Evolutionary conservation across 1,284 basidiomycete genomes (phyloP), one percentile per base, ranked within the genome.

Genomic region (Pseudozyma thailandica): DNA sequence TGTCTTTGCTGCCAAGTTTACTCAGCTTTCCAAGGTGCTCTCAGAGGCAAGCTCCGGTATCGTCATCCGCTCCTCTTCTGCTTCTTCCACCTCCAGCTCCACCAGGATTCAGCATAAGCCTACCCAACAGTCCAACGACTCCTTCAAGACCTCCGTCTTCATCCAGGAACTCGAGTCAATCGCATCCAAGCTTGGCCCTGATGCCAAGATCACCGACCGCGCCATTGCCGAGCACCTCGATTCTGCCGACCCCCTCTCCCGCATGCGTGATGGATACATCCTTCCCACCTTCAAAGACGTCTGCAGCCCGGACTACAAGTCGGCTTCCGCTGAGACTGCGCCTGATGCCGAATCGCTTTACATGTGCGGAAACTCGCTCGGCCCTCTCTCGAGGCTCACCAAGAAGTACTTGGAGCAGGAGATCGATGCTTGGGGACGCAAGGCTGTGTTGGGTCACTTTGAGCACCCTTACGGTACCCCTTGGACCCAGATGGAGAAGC

Each of bases 351-450:
- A 62, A 25, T 60, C 88, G 82, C 88, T 90, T 38, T 99, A 98
- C 84, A 89, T 99, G 49, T 96, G 93, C 83, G 96, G 95, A 43
- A 98, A 99, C 85, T 97, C 94, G 41, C 88, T 98, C 4, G 95
- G 95, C 1, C 87, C 91, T 45, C 86, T 94, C 75, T 88, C 91
- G 41, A 92, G 90, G 81, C 86, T 88, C 37, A 90, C 92, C 21
- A 87, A 88, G 62, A 80, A 87, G 74, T 86, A 93, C 52, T 85
- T 98, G 28, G 84, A 91, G 74, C 89, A 95, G 83, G 96, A 98
- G 84, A 84, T 98, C 44, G 84, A 88, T 49, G 90, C 90, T n/a
- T 99, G 95, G 96, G 89, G 66, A 4, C 49, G 55, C 23, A 68
- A 94, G 74, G 94, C 88, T 15, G 94, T 98, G 31, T 87, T 90